Conservation (phyloP, 192 early-diverging fungal genomes). For the Coemansia sp. region DNA sequence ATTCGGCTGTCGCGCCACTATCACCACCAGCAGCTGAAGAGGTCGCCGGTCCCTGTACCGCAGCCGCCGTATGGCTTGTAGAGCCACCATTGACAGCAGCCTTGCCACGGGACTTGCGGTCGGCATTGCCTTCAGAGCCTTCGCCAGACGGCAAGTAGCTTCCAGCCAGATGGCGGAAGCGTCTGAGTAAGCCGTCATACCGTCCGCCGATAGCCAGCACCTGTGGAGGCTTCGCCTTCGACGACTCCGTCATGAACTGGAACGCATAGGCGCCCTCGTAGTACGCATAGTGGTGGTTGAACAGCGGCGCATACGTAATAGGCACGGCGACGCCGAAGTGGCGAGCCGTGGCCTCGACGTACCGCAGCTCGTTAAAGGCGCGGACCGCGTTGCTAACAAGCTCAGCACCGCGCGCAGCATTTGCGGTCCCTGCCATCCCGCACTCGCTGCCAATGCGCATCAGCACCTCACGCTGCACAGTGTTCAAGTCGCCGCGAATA, state of each 20-base stretch:
- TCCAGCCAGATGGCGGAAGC: constrained; percentile 57
- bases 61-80: not conserved
- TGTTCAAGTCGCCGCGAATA: constrained; percentile 54
- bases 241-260: constrained; percentile 57
- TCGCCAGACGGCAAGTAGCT: constrained; percentile 8
- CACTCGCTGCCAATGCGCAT: constrained; percentile 38
- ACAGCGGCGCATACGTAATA: constrained; percentile 58
- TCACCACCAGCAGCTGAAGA: not conserved
- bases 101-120: constrained; percentile 20
- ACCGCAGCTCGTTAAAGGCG: constrained; percentile 49
- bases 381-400: constrained; percentile 19
- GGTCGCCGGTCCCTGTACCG: not conserved
- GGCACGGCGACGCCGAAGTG: constrained; percentile 49
- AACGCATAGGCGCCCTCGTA: constrained; percentile 63
- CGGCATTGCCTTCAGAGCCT: not conserved
- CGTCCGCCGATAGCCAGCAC: constrained; percentile 71
- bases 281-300: constrained; percentile 61
- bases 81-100: not conserved
- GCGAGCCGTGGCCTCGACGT: constrained; percentile 37
- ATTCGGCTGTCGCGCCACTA: not conserved
- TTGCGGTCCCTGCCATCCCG: constrained; percentile 23
- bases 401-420: constrained; percentile 31
- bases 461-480: constrained; percentile 45
- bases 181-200: constrained; percentile 63
- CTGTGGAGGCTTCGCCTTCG: constrained; percentile 29